Percentiles rank a stretch among this genome's conserved stretches.
Evolutionary conservation across 163 green algal species (phyloP).

Genomic region (Scenedesmus sp.): DNA sequence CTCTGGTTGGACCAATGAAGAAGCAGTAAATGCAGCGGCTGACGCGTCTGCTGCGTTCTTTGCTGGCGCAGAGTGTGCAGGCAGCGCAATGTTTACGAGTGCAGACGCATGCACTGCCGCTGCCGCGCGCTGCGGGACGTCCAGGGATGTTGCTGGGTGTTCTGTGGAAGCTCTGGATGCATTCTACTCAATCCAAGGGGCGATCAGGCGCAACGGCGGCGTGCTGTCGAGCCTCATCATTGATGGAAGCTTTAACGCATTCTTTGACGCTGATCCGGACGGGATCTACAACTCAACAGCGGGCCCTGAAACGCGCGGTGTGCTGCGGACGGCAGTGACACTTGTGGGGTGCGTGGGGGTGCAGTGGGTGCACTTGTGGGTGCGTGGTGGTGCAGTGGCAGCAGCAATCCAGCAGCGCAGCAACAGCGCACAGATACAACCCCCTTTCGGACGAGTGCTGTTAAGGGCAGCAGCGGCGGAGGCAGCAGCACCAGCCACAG

Average conservation of each 20-base stretch:
- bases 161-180: constrained; percentile 5
- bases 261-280: background rate
- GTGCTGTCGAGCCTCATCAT: background rate
- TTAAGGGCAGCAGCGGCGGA: constrained; percentile 81
- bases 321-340: background rate
- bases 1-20: background rate
- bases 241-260: background rate
- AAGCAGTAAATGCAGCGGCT: background rate
- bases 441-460: no score
- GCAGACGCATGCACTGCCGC: background rate
- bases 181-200: background rate
- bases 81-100: background rate
- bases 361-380: background rate
- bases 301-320: background rate
- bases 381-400: constrained; percentile 89
- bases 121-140: background rate
- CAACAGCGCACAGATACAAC: no score
- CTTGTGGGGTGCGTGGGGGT: background rate
- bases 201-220: background rate
- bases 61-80: background rate
- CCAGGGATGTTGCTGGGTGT: background rate
- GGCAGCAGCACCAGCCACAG: constrained; percentile 60
- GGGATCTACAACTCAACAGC: background rate
- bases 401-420: constrained; percentile 79
- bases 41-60: background rate